phyloP scores from a whole-genome alignment of 2,329 filamentous ascomycete species.

The Colletotrichum lini region DNA sequence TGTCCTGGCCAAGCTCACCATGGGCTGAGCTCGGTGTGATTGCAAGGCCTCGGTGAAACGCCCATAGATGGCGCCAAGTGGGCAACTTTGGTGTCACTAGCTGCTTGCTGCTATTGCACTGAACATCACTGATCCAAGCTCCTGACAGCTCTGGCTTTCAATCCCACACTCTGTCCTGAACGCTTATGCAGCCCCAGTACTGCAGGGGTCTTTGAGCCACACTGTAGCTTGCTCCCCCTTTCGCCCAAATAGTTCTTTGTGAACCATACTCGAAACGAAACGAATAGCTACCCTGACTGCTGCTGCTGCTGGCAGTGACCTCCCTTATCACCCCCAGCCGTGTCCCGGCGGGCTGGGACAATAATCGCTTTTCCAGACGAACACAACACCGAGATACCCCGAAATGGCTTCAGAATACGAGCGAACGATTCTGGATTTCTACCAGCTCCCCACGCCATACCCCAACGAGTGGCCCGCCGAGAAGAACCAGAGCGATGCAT shows the following conservation, averaged over 20 bases:
- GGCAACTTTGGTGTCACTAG: slow-evolving; percentile 12
- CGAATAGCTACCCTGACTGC: slow-evolving; percentile 5
- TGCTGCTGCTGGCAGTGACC: slow-evolving; percentile 18
- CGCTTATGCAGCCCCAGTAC: slow-evolving; percentile 2
- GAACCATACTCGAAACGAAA: slow-evolving; percentile 21
- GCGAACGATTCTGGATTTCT: slow-evolving; percentile 86
- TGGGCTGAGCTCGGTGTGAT: neutral
- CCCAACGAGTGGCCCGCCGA: slow-evolving; percentile 90
- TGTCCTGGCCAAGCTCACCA: neutral
- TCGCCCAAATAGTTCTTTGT: slow-evolving; percentile 18
- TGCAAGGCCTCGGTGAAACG: slow-evolving; percentile 4
- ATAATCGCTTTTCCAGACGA: neutral
- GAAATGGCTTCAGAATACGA: slow-evolving; percentile 72
- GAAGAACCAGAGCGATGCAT: slow-evolving; percentile 79
- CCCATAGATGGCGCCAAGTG: slow-evolving; percentile 11
- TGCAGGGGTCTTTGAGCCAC: neutral
- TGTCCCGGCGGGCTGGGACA: slow-evolving; percentile 9
- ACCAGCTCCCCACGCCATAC: slow-evolving; percentile 84
- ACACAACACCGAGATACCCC: slow-evolving; percentile 3
- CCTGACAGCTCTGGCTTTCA: neutral
- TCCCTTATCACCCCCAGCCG: slow-evolving; percentile 23
- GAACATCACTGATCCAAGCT: slow-evolving; percentile 15
- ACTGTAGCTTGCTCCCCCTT: slow-evolving; percentile 11
- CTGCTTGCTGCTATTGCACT: slow-evolving; percentile 4
- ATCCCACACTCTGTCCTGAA: neutral